These are phyloP conservation scores for Cutaneotrichosporon mucoides DNA, from an alignment of 1,284 basidiomycete species.

Conservation along the genomic window DNA sequence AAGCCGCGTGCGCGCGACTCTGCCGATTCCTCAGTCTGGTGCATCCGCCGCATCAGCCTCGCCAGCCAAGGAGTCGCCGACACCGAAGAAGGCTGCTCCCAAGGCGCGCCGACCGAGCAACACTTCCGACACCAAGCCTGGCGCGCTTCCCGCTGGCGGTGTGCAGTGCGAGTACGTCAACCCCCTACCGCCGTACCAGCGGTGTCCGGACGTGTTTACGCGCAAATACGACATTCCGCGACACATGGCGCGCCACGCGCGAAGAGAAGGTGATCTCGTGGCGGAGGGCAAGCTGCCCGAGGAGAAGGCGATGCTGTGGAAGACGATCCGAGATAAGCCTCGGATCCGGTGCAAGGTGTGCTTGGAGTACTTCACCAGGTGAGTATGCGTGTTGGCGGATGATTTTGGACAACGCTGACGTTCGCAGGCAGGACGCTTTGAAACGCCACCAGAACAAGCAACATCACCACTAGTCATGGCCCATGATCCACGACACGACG, in stretches of 20 bases:
- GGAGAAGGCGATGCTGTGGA: slow-evolving; percentile 45
- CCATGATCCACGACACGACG: background rate
- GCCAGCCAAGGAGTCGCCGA: background rate
- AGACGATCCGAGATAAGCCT: slow-evolving; percentile 44
- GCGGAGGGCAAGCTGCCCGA: slow-evolving; percentile 39
- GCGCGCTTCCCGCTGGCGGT: slow-evolving; percentile 20
- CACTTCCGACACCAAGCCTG: slow-evolving; percentile 7
- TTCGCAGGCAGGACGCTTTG: slow-evolving; percentile 38
- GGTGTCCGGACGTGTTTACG: slow-evolving; percentile 45
- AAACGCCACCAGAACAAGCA: slow-evolving; percentile 48
- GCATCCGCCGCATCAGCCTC: background rate
- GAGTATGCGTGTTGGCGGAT: too few relatives aligned
- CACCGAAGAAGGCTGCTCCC: background rate
- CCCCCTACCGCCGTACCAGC: slow-evolving; percentile 46
- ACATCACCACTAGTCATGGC: slow-evolving; percentile 2
- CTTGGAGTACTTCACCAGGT: slow-evolving; percentile 39
- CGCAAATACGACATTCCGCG: slow-evolving; percentile 47
- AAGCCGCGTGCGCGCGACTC: slow-evolving; percentile 12
- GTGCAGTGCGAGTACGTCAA: slow-evolving; percentile 47
- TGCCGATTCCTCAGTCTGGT: background rate
- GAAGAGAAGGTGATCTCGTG: slow-evolving; percentile 46
- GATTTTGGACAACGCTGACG: too few relatives aligned
- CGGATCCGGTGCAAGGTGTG: slow-evolving; percentile 38
- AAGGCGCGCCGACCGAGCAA: slow-evolving; percentile 7
- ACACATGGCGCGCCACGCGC: slow-evolving; percentile 47